Evolutionary conservation across 495 filamentous ascomycete species (phyloP).

Genomic region (Tuber brumale): DNA sequence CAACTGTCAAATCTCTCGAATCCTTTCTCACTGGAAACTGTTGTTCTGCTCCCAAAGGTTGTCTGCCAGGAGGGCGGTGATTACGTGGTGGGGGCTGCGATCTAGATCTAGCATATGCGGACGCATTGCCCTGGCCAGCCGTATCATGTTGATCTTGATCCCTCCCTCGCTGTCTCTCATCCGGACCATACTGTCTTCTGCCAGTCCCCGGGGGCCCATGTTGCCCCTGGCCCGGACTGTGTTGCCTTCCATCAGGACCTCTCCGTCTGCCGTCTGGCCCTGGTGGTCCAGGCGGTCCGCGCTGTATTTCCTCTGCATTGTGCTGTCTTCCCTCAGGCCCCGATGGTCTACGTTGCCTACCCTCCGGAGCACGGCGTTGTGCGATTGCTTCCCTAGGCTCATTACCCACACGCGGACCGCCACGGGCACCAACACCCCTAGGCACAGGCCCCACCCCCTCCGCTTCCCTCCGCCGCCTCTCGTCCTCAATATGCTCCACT

Average conservation of each 20-base stretch:
- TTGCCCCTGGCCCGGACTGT: slow-evolving; percentile 5
- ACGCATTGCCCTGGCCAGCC: slow-evolving; percentile 1
- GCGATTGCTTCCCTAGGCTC: not conserved
- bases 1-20: slow-evolving; percentile 1
- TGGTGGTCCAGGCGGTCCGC: not conserved
- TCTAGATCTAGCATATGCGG: slow-evolving; percentile 25
- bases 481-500: slow-evolving; percentile 18
- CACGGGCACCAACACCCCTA: slow-evolving; percentile 3
- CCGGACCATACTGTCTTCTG: slow-evolving; percentile 1
- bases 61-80: slow-evolving; percentile 35
- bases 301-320: slow-evolving; percentile 4
- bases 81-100: slow-evolving; percentile 22
- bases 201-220: not conserved
- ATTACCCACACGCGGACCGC: slow-evolving; percentile 2
- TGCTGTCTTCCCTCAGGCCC: slow-evolving; percentile 11
- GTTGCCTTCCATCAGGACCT: slow-evolving; percentile 2
- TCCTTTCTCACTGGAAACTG: slow-evolving; percentile 24
- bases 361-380: not conserved
- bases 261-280: not conserved
- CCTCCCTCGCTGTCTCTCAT: slow-evolving; percentile 17
- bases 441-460: slow-evolving; percentile 6
- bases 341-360: slow-evolving; percentile 8
- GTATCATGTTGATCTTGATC: slow-evolving; percentile 6
- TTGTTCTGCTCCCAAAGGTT: slow-evolving; percentile 41
- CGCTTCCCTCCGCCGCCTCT: not conserved